phyloP scores from a whole-genome alignment of 2,329 filamentous ascomycete genomes.

The Alternaria burnsii region DNA sequence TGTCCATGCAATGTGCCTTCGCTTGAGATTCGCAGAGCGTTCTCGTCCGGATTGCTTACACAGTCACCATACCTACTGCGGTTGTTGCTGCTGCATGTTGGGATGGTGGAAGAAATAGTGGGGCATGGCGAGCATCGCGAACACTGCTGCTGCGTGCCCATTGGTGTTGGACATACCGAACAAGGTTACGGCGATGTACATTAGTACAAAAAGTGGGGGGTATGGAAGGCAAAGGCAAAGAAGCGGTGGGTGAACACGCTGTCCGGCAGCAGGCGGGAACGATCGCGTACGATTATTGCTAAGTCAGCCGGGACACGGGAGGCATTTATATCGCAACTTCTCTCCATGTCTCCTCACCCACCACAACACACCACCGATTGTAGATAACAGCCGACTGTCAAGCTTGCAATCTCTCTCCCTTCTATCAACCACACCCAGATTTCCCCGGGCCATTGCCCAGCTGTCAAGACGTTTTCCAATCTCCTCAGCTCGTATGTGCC shows the following conservation, averaged over 20 bases:
- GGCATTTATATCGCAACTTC: conserved; percentile 29
- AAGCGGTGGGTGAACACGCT: conserved; percentile 43
- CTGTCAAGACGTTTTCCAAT: conserved; percentile 98
- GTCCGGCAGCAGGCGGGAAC: conserved; percentile 38
- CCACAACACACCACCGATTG: conserved; percentile 15
- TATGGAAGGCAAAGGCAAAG: conserved; percentile 25
- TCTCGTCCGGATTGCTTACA: conserved; percentile 24
- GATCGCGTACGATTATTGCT: conserved; percentile 29
- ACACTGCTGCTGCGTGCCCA: conserved; percentile 19
- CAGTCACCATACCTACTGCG: conserved; percentile 26
- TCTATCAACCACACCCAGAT: conserved; percentile 23
- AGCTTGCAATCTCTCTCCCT: conserved; percentile 14
- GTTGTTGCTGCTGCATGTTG: conserved; percentile 29
- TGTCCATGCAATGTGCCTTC: conserved; percentile 12
- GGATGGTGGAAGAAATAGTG: conserved; percentile 32
- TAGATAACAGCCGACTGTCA: conserved; percentile 17
- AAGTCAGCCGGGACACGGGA: conserved; percentile 27
- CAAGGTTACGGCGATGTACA: conserved; percentile 22
- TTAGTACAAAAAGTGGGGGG: conserved; percentile 38
- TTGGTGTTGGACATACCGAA: conserved; percentile 29
- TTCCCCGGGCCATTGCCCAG: conserved; percentile 56
- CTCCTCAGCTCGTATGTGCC: conserved; percentile 89
- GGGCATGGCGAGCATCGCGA: conserved; percentile 29
- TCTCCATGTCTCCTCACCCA: conserved; percentile 12
- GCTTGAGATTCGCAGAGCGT: conserved; percentile 2